These are phyloP conservation scores for Lentinula guzmanii DNA, from an alignment of 768 basidiomycete species.

Conservation along the genomic window DNA sequence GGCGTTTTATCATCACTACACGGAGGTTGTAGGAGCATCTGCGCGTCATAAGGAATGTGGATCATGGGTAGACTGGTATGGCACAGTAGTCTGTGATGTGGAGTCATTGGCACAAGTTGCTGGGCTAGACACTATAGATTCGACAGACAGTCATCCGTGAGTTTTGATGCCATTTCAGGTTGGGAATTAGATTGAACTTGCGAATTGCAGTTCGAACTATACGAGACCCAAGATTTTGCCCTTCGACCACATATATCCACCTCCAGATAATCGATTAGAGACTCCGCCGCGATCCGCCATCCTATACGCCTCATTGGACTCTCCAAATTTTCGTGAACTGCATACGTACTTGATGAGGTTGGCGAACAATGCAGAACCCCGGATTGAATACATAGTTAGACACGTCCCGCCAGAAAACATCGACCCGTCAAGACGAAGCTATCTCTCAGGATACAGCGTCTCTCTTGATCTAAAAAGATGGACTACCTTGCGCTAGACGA, in stretches of 20 bases:
- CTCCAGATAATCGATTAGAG: constrained; percentile 35
- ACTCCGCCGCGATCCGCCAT: constrained; percentile 61
- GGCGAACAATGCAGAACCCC: constrained; percentile 34
- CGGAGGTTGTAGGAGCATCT: constrained; percentile 20
- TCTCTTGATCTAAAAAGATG: constrained; percentile 92
- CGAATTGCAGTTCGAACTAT: constrained; percentile 19
- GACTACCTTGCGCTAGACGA: constrained; percentile 96
- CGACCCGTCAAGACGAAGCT: constrained; percentile 24
- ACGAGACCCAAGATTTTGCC: constrained; percentile 48
- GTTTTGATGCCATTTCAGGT: constrained; percentile 8
- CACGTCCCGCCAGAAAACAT: constrained; percentile 40
- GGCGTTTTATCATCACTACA: constrained; percentile 77
- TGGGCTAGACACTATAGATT: constrained; percentile 42
- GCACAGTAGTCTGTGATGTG: constrained; percentile 62
- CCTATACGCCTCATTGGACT: constrained; percentile 66
- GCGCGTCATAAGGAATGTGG: constrained; percentile 35
- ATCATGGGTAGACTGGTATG: constrained; percentile 86
- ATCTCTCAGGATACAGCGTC: constrained; percentile 88
- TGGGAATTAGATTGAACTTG: not conserved
- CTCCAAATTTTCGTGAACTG: constrained; percentile 63
- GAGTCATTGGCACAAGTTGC: constrained; percentile 51
- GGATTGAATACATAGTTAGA: constrained; percentile 74
- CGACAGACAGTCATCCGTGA: constrained; percentile 24
- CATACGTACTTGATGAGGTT: constrained; percentile 58
- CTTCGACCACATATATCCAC: constrained; percentile 73